Percentiles rank a stretch among this genome's conserved stretches.
These are phyloP conservation scores for Dittrichia graveolens DNA, from an alignment of 129 eudicot species.

Conservation along the genomic window DNA sequence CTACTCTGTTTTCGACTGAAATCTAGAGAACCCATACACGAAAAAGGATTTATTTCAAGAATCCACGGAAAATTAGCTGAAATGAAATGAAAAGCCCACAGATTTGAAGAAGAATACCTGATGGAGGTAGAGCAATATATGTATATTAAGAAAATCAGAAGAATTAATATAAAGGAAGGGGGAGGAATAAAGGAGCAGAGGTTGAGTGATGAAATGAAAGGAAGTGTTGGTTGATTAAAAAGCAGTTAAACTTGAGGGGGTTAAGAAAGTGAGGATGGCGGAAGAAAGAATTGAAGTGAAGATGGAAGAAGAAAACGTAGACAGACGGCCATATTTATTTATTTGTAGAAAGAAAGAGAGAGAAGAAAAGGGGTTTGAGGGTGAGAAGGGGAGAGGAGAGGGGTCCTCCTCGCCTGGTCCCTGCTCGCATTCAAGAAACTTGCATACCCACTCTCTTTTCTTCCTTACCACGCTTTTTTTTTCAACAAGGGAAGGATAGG, in stretches of 20 bases:
- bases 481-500: too few species aligned
- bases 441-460: constrained; percentile 6
- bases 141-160: constrained; percentile 5
- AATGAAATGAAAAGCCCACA: background rate
- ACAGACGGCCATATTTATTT: constrained; percentile 16
- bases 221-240: constrained; percentile 3
- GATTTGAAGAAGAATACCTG: constrained; percentile 33
- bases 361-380: constrained; percentile 10
- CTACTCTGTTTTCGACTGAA: constrained; percentile 10
- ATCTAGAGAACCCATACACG: constrained; percentile 8
- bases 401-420: constrained; percentile 22
- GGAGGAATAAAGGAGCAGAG: constrained; percentile 20
- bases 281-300: constrained; percentile 26
- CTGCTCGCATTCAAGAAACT: constrained; percentile 23
- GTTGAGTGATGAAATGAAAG: constrained; percentile 29
- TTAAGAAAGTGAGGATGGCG: constrained; percentile 39
- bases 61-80: constrained; percentile 19
- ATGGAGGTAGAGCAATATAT: constrained; percentile 14
- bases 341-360: constrained; percentile 9
- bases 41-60: background rate
- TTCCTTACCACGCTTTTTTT: background rate
- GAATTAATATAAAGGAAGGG: background rate
- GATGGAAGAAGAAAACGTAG: constrained; percentile 3
- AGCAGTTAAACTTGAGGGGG: constrained; percentile 16
- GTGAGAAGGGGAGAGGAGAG: constrained; percentile 16